Conservation (phyloP, 2,329 filamentous ascomycete species). For the Apiospora sp. region DNA sequence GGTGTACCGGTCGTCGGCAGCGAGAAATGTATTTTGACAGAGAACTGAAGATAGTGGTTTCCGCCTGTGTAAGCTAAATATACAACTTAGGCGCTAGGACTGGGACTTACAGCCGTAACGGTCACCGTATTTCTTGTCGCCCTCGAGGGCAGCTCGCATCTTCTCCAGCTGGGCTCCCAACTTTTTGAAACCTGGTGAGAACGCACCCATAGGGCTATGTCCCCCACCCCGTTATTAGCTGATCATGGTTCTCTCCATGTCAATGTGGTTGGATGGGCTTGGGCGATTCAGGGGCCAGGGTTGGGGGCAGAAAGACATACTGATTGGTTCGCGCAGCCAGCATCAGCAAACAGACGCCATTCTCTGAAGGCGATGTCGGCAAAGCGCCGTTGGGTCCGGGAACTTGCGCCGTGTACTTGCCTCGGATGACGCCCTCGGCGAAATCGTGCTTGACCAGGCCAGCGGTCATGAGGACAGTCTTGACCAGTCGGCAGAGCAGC, state of each 20-base stretch:
- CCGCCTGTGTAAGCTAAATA: neutral
- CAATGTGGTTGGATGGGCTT: neutral
- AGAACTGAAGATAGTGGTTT: neutral
- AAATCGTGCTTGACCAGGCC: neutral
- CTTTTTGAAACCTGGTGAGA: neutral
- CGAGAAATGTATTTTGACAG: neutral
- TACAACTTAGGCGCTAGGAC: neutral
- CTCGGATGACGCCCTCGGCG: neutral
- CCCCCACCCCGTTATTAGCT: neutral
- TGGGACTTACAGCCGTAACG: neutral
- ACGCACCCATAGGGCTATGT: neutral
- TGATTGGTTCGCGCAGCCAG: neutral
- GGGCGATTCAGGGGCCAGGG: neutral
- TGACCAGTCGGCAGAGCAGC: neutral
- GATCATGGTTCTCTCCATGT: neutral
- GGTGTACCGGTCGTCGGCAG: neutral
- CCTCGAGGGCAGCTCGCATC: neutral
- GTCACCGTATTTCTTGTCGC: too few relatives aligned
- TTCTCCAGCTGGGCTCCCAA: neutral
- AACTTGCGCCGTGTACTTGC: slow-evolving; percentile 3
- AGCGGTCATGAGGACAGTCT: neutral
- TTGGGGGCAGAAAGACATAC: neutral
- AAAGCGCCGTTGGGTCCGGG: neutral
- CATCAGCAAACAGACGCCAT: neutral
- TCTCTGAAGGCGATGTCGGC: neutral